Percentiles rank a stretch among this genome's conserved stretches.
These are phyloP conservation scores for Diaporthe longicolla DNA, from an alignment of 2,329 filamentous ascomycete species.

Conservation along the genomic window DNA sequence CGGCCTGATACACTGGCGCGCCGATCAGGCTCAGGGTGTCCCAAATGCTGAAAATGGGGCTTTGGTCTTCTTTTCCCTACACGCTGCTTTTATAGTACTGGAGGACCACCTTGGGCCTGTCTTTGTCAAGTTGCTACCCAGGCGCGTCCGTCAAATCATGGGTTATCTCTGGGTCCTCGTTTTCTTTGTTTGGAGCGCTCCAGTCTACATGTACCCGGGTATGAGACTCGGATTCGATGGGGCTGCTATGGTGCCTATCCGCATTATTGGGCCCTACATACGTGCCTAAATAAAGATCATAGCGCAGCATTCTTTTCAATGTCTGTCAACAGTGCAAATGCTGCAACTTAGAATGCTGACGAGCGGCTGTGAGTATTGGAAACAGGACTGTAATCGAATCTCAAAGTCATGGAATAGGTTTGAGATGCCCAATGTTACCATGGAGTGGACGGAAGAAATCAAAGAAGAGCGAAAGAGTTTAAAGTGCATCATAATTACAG, in stretches of 20 bases:
- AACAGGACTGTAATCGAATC: too few species aligned
- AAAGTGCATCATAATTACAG: too few species aligned
- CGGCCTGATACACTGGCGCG: not conserved
- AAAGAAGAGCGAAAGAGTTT: too few species aligned
- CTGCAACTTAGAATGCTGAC: too few species aligned
- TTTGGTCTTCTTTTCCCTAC: conserved; percentile 5
- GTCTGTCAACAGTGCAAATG: too few species aligned
- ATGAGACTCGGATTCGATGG: not conserved
- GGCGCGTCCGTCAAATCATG: not conserved
- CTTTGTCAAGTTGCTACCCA: not conserved
- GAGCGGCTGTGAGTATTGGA: too few species aligned
- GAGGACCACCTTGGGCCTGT: not conserved
- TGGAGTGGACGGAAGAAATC: too few species aligned
- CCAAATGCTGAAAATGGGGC: conserved; percentile 5
- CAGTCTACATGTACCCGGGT: not conserved
- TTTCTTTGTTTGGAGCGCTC: not conserved
- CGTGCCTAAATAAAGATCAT: too few species aligned
- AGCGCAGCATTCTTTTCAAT: too few species aligned
- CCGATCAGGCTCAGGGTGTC: conserved; percentile 1
- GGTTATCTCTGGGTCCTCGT: not conserved
- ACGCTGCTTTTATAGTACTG: not conserved
- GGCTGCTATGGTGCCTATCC: not conserved
- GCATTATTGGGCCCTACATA: not conserved
- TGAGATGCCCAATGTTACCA: too few species aligned
- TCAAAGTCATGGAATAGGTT: too few species aligned